phyloP scores from a whole-genome alignment of 2,329 filamentous ascomycete genomes.

The Penicillium freii region DNA sequence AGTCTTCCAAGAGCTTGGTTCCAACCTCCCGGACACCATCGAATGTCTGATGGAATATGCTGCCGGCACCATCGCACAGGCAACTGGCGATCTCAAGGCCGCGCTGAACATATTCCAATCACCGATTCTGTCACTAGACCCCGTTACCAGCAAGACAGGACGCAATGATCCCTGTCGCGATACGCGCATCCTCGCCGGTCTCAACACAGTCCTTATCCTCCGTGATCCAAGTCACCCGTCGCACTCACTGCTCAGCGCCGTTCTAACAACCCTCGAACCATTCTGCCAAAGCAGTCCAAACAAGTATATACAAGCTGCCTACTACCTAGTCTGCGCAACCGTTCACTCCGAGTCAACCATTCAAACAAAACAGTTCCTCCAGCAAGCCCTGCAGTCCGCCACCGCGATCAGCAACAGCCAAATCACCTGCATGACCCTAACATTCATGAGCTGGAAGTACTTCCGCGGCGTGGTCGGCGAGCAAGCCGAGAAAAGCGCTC shows the following conservation, averaged over 20 bases:
- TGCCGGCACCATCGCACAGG: conserved; percentile 71
- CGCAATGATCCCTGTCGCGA: conserved; percentile 58
- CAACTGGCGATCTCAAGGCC: conserved; percentile 66
- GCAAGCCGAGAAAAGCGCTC: conserved; percentile 73
- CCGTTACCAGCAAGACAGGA: conserved; percentile 37
- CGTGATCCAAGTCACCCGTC: conserved; percentile 60
- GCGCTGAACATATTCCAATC: conserved; percentile 68
- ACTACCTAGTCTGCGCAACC: conserved; percentile 70
- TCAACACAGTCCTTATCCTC: conserved; percentile 72
- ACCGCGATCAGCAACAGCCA: conserved; percentile 71
- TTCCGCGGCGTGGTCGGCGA: conserved; percentile 80
- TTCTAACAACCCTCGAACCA: conserved; percentile 66
- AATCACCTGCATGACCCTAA: conserved; percentile 77
- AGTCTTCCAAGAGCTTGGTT: conserved; percentile 46
- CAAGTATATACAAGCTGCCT: conserved; percentile 73
- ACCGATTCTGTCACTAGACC: conserved; percentile 56
- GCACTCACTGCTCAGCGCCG: conserved; percentile 56
- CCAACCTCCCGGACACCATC: conserved; percentile 43
- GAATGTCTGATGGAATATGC: conserved; percentile 67
- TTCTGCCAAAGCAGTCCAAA: conserved; percentile 69
- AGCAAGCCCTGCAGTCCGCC: conserved; percentile 67
- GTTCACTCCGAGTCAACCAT: conserved; percentile 67
- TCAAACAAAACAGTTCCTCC: conserved; percentile 74
- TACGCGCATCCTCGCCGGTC: conserved; percentile 59
- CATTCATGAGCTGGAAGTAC: conserved; percentile 78